These are phyloP conservation scores for Pholiota conissans DNA, from an alignment of 768 basidiomycete species.

Conservation along the genomic window DNA sequence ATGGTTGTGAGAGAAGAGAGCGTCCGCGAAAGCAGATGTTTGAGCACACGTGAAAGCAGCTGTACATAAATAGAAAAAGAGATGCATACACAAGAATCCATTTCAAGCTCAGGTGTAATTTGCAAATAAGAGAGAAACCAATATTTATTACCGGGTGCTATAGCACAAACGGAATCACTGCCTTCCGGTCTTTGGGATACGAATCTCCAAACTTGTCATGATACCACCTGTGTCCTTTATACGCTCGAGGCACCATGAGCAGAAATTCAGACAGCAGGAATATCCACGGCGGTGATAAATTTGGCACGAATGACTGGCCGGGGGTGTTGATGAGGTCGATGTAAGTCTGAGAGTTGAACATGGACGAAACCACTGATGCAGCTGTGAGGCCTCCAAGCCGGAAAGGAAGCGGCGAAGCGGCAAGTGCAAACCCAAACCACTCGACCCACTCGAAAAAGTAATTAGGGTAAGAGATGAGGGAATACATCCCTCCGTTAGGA, in stretches of 20 bases:
- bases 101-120: not conserved
- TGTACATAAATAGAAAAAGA: not conserved
- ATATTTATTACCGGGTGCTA: constrained; percentile 26
- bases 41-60: not conserved
- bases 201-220: constrained; percentile 63
- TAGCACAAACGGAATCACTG: constrained; percentile 77
- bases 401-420: constrained; percentile 55
- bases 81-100: not conserved
- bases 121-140: not conserved
- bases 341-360: constrained; percentile 22
- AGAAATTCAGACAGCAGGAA: constrained; percentile 75
- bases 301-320: constrained; percentile 35
- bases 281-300: constrained; percentile 71
- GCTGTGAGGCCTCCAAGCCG: constrained; percentile 20
- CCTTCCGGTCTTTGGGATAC: constrained; percentile 80
- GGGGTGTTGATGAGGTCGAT: constrained; percentile 22
- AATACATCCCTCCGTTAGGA: constrained; percentile 77
- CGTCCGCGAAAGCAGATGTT: not conserved
- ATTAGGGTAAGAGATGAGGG: constrained; percentile 85
- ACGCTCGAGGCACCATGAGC: constrained; percentile 80
- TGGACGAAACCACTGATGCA: constrained; percentile 13
- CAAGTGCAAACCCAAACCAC: constrained; percentile 87
- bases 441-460: constrained; percentile 96
- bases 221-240: constrained; percentile 88
- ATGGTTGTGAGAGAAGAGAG: not conserved